Percentiles rank a stretch among this genome's conserved stretches.
Conservation (phyloP, 208 protist genomes). For the Leishmania guyanensis region DNA sequence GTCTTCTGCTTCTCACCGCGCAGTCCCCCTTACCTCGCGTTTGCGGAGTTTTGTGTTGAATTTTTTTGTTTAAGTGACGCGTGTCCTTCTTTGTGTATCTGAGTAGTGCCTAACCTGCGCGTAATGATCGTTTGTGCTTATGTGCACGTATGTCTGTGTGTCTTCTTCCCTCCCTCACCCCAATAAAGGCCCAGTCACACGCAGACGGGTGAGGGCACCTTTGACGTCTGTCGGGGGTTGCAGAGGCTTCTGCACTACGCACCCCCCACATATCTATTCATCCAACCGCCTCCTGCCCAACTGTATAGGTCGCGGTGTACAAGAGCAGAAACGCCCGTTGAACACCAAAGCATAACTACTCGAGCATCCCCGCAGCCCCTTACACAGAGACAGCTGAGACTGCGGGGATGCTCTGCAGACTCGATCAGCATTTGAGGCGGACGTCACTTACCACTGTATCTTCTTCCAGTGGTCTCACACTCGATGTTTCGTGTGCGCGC, state of each 20-base stretch:
- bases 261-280: neutral
- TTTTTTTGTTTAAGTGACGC: neutral
- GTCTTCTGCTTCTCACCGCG: neutral
- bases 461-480: neutral
- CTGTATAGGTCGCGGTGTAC: neutral
- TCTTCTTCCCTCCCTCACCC: neutral
- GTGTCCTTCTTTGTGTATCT: neutral
- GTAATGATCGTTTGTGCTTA: neutral
- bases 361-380: neutral
- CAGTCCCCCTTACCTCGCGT: neutral
- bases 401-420: neutral
- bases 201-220: neutral
- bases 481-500: slow-evolving; percentile 1
- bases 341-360: neutral
- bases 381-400: neutral
- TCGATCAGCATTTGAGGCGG: neutral
- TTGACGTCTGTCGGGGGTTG: neutral
- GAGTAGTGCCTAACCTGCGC: neutral
- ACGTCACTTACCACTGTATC: neutral
- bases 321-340: neutral
- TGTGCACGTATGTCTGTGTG: neutral
- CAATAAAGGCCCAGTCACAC: neutral
- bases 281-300: neutral
- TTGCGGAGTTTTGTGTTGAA: neutral
- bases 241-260: neutral